phyloP scores from a whole-genome alignment of 345 rosid species.

The Carallia pectinifolia region DNA sequence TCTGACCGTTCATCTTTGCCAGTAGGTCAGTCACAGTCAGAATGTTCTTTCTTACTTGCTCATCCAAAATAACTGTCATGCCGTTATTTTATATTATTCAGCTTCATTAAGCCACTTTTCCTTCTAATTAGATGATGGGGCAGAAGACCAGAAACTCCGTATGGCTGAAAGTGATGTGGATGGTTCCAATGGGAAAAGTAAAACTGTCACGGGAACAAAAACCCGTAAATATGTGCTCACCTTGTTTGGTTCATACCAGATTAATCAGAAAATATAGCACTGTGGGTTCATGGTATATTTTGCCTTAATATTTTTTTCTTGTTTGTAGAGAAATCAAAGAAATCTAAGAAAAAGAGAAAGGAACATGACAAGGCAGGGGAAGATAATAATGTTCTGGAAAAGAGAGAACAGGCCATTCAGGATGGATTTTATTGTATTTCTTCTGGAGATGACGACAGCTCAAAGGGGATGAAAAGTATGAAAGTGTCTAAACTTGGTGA shows the following conservation, averaged over 20 bases:
- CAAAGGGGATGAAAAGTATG: constrained; percentile 82
- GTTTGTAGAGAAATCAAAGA: constrained; percentile 35
- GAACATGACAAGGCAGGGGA: constrained; percentile 9
- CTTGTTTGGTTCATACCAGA: neutral
- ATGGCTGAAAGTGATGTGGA: neutral
- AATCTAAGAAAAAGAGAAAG: constrained; percentile 35
- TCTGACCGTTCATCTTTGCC: no score
- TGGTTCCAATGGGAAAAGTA: neutral
- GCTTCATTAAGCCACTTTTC: constrained; percentile 6
- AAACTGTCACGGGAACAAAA: constrained; percentile 8
- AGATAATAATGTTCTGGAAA: constrained; percentile 3
- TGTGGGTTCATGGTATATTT: neutral
- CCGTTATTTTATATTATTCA: neutral
- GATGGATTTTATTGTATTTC: constrained; percentile 51
- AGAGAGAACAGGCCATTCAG: constrained; percentile 9
- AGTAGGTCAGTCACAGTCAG: no score
- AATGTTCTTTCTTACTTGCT: no score
- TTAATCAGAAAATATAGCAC: neutral
- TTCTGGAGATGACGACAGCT: constrained; percentile 69
- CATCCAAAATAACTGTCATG: neutral
- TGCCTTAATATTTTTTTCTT: constrained; percentile 7
- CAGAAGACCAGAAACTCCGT: constrained; percentile 2
- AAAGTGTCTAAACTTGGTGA: neutral
- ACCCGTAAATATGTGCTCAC: constrained; percentile 3
- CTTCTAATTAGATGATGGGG: constrained; percentile 8